Base-by-base conservation (phyloP, 2,329 filamentous ascomycete species). In the Arthrobotrys sphaeroides region DNA sequence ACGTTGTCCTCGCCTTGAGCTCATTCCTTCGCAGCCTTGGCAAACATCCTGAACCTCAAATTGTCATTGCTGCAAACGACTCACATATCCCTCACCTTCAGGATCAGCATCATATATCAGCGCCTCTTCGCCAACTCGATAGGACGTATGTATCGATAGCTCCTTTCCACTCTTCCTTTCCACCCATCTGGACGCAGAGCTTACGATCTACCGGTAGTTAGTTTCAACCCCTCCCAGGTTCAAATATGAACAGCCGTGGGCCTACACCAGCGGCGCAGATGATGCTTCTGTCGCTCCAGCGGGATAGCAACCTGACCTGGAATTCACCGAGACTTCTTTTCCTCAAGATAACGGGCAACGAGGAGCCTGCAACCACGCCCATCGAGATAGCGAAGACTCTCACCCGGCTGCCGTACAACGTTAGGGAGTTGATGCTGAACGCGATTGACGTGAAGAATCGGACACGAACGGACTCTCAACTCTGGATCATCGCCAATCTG, bases 381-480 rank as follows among this genome's bases (percentile, higher is more conserved):
- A 75, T 75, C 40, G 72, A 75, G 13, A 75, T 75, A 3, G 72
- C 72, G 1, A 75, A 75, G 16, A 75, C 72, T 1, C 51, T 75
- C 2, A 75, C 72, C 7, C 45, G 72, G 3, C 57, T 75, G 9
- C 72, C 72, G 1, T 75, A 59, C 9, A 75, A 75, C 51, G 72
- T 75, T 13, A 26, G 72, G 4, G 64, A 75, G 42, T 26, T 69
- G 28, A 75, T 75, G 72, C 49, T 75, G 3, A 69, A 42, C 5
- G 26, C 72, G 13, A 69, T 75, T 40, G 59, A 69, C n/a, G 20
- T 12, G 0, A 69, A 69, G 22, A 75, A 75, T 31, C 12, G n/a
- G 2, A 53, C 20, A 6, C 64, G 72, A 2, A 26, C 55, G 0
- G 72, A 75, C 22, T 26, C 26, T 4, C 64, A 75, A 24, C 65